Evolutionary conservation across 495 filamentous ascomycete genomes (phyloP).

Genomic region (Aspergillus homomorphus): DNA sequence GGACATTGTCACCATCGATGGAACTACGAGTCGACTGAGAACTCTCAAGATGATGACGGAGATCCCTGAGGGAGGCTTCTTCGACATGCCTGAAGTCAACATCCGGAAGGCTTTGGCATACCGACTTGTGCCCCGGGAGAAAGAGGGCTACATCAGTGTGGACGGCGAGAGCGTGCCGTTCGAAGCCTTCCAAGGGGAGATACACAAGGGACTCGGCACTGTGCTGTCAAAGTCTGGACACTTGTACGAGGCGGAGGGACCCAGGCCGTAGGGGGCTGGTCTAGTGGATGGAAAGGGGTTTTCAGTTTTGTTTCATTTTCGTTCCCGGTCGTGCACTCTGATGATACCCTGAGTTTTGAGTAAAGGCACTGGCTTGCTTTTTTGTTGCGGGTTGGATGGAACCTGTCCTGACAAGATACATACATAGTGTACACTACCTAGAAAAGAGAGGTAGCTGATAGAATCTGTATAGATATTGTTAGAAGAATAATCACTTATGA

Average conservation of each 20-base stretch:
- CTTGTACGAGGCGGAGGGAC: conserved; percentile 70
- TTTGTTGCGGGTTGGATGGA: conserved; percentile 12
- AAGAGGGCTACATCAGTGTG: conserved; percentile 82
- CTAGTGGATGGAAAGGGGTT: background rate
- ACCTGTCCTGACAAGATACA: conserved; percentile 2
- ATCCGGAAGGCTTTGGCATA: conserved; percentile 83
- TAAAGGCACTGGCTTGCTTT: conserved; percentile 19
- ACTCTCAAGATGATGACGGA: conserved; percentile 64
- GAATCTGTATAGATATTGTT: background rate
- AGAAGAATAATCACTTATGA: background rate
- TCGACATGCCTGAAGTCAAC: conserved; percentile 70
- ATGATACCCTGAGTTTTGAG: conserved; percentile 40
- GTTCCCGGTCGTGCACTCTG: conserved; percentile 14
- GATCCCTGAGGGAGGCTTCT: conserved; percentile 69
- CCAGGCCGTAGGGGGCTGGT: conserved; percentile 20
- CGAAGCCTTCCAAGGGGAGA: conserved; percentile 83
- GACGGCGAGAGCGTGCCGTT: conserved; percentile 88
- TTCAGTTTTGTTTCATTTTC: conserved; percentile 9
- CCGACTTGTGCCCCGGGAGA: conserved; percentile 70
- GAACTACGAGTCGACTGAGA: conserved; percentile 61
- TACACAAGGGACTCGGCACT: conserved; percentile 81
- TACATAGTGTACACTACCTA: background rate
- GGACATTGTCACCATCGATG: conserved; percentile 79
- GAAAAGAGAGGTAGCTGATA: background rate
- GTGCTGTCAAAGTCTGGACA: conserved; percentile 69